phyloP scores from a whole-genome alignment of 495 filamentous ascomycete species.

The Penicillium coprophilum region DNA sequence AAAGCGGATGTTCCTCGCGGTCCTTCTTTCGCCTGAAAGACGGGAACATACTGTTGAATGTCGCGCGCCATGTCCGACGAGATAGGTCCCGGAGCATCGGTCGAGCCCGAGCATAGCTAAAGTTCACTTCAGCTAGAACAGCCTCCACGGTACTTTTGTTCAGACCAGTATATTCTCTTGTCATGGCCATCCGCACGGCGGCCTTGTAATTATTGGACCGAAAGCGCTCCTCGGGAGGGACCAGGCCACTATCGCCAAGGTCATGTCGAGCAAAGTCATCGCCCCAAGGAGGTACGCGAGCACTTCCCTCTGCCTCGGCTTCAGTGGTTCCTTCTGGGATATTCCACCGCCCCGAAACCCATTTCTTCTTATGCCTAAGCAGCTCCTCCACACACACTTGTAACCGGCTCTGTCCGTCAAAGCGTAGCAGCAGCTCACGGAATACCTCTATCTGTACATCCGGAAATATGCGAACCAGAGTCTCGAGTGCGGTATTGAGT shows the following conservation, averaged over 20 bases:
- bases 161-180: constrained; percentile 80
- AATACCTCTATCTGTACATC: constrained; percentile 89
- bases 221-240: constrained; percentile 72
- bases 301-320: constrained; percentile 6
- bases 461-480: constrained; percentile 77
- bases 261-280: constrained; percentile 7
- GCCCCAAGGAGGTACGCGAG: background rate
- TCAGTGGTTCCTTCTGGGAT: constrained; percentile 36
- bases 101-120: constrained; percentile 77
- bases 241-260: constrained; percentile 27
- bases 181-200: constrained; percentile 60
- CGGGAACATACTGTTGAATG: constrained; percentile 70
- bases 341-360: constrained; percentile 73
- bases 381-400: constrained; percentile 84
- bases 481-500: constrained; percentile 71
- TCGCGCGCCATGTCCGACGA: constrained; percentile 81
- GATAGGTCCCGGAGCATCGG: constrained; percentile 72
- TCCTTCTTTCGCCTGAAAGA: constrained; percentile 63
- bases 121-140: constrained; percentile 88
- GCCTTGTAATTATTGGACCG: constrained; percentile 69
- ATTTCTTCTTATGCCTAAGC: constrained; percentile 70
- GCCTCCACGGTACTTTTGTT: constrained; percentile 78
- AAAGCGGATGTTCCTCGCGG: constrained; percentile 60
- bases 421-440: constrained; percentile 77
- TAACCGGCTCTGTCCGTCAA: constrained; percentile 78